Conservation (phyloP, 306 rosid species). For the Quercus aquifolioides region DNA sequence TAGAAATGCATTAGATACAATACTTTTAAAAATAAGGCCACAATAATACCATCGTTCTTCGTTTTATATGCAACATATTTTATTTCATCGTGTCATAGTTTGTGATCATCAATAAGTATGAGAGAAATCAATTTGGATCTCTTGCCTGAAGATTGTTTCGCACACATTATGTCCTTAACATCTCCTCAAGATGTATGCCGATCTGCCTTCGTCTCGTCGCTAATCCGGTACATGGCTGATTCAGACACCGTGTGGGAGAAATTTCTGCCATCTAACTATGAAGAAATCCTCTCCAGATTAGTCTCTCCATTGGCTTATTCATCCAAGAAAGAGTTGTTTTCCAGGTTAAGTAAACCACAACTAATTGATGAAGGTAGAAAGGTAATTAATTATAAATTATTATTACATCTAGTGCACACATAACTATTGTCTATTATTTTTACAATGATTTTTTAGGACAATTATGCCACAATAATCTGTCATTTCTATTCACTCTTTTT, state of each 20-base stretch:
- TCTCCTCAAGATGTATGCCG: conserved; percentile 50
- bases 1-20: neutral
- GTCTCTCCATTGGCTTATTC: conserved; percentile 32
- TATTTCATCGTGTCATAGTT: too few relatives aligned
- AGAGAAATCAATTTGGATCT: conserved; percentile 28
- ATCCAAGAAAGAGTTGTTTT: conserved; percentile 43
- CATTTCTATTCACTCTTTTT: too few relatives aligned
- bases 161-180: conserved; percentile 45
- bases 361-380: conserved; percentile 47
- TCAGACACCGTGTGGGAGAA: conserved; percentile 46
- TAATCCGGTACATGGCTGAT: conserved; percentile 33
- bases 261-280: conserved; percentile 41
- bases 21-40: too few relatives aligned
- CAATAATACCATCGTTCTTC: too few relatives aligned
- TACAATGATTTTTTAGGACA: too few relatives aligned
- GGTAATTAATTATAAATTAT: conserved; percentile 15
- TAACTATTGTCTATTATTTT: too few relatives aligned
- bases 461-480: too few relatives aligned
- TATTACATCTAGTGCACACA: too few relatives aligned
- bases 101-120: neutral
- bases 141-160: conserved; percentile 55
- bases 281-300: conserved; percentile 38
- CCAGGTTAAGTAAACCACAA: conserved; percentile 44
- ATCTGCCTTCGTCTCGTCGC: conserved; percentile 19
- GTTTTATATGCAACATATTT: too few relatives aligned